Evolutionary conservation across 139 green algal species (phyloP), one percentile per base, ranked within the genome.

Genomic region (Marvania coccoides): DNA sequence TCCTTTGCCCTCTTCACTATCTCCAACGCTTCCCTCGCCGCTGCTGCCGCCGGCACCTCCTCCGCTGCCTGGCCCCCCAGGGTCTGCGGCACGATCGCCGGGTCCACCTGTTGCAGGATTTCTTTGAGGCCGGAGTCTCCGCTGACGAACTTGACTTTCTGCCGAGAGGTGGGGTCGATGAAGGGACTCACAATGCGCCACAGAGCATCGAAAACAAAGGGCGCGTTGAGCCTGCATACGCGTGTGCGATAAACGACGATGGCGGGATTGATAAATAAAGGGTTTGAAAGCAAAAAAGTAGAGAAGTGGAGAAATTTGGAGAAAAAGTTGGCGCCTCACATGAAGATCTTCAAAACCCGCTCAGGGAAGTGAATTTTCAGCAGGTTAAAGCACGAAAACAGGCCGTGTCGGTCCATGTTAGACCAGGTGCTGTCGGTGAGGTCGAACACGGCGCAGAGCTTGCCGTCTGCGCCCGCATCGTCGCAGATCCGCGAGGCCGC

Each of bases 401-500:
- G 26, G 5, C 14, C 63, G n/a, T 14, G 13, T 7, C 15, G 24
- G 37, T 46, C 30, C 4, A 71, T 23, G 23, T 58, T 66, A 26
- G 12, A 13, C 37, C n/a, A 51, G 3, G n/a, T 46, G 7, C 39
- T 24, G 1, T 15, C 66, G 3, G 28, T 24, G 24, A 73, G 28
- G 63, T 73, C 66, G 45, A 73, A 73, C 30, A 73, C 29, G 10
- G 19, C 66, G 8, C 24, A 46, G 29, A 67, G 38, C 26, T 58
- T 61, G 8, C 37, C 66, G 56, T 33, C 29, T 8, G 36, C 15
- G 13, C 15, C 6, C n/a, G 31, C 9, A 7, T 8, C 31, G 13
- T 31, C n/a, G 47, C 29, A 26, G 10, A 46, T 7, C 33, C 55
- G 24, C 3, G 29, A 39, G 3, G 55, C 66, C 3, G 66, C 39